Evolutionary conservation across 2,329 filamentous ascomycete species (phyloP).

Genomic region (Sphaerulina vaccinii): DNA sequence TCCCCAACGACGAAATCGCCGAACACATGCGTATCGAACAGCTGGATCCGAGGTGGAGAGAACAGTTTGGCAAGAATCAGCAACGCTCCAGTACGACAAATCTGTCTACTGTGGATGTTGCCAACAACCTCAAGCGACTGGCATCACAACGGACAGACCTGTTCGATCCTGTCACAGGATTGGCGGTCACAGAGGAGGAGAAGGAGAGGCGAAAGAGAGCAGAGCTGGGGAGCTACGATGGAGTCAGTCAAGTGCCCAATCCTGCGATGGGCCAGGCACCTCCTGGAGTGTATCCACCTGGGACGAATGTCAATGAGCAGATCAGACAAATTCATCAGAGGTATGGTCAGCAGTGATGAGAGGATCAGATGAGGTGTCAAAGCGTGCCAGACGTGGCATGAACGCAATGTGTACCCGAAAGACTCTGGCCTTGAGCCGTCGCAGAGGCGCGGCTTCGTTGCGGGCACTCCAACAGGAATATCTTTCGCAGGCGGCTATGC

Average conservation of each 20-base stretch:
- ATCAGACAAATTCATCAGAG: constrained; percentile 36
- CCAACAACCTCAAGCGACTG: constrained; percentile 91
- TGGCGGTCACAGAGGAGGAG: constrained; percentile 59
- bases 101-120: constrained; percentile 79
- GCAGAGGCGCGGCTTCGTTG: too few relatives aligned
- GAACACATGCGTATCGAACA: constrained; percentile 94
- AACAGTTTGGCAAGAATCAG: constrained; percentile 87
- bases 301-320: constrained; percentile 52
- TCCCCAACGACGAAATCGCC: constrained; percentile 82
- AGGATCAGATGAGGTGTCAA: too few relatives aligned
- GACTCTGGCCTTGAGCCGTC: too few relatives aligned
- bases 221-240: constrained; percentile 65
- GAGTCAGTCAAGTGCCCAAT: constrained; percentile 34
- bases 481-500: too few relatives aligned
- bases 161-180: constrained; percentile 72
- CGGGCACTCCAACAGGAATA: too few relatives aligned
- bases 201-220: constrained; percentile 67
- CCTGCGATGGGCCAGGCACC: constrained; percentile 48
- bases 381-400: too few relatives aligned
- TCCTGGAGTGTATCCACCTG: constrained; percentile 40
- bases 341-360: constrained; percentile 24
- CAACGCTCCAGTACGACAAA: constrained; percentile 83
- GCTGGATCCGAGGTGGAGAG: constrained; percentile 91
- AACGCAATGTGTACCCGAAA: too few relatives aligned
- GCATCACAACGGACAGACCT: constrained; percentile 85